Base-by-base conservation (phyloP, 2,329 filamentous ascomycete species). In the Fusarium sp. region DNA sequence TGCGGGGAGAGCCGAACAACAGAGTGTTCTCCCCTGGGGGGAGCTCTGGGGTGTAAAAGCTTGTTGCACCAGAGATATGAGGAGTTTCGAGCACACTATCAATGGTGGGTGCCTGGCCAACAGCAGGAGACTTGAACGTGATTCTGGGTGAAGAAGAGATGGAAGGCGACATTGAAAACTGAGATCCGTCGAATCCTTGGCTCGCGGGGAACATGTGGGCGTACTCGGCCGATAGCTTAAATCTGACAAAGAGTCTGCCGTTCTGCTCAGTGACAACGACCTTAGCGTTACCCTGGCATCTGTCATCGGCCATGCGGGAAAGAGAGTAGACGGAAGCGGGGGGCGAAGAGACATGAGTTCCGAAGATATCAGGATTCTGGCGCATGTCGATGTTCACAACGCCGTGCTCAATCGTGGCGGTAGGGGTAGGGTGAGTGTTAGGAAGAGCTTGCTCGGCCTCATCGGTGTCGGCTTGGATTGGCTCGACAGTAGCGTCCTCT, bases 291-390 rank as follows among this genome's bases (percentile, higher is more conserved):
- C 74, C 76, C 50, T 70, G 63, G 58, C 77, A 79, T 27, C 60
- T 44, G 11, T 68, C 63, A 4, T 69, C 67, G 3, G 73, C 75
- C 46, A 80, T 74, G 29, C 64, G 57, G 4, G 77, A 75, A 16
- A 80, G 62, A 7, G 65, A 59, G 29, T 72, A 64, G 8, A 79
- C 65, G 0, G 74, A 54, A 3, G 56, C 61, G n/a, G 70, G 56
- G 8, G 69, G 62, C 14, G 67, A 70, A 1, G 67, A 65, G 1
- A 57, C 16, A 10, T 75, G 65, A 1, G 68, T 62, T 4, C 75
- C 73, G 38, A 80, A 80, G n/a, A 80, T 80, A 60, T 80, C 76
- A 3, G 69, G 76, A 7, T 78, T 77, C 54, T 77, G 71, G 4
- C 74, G 78, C 72, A 79, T 75, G 58, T 81, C 79, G 31, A 80